phyloP scores from a whole-genome alignment of 345 rosid species.

The Erysimum cheiranthoides region DNA sequence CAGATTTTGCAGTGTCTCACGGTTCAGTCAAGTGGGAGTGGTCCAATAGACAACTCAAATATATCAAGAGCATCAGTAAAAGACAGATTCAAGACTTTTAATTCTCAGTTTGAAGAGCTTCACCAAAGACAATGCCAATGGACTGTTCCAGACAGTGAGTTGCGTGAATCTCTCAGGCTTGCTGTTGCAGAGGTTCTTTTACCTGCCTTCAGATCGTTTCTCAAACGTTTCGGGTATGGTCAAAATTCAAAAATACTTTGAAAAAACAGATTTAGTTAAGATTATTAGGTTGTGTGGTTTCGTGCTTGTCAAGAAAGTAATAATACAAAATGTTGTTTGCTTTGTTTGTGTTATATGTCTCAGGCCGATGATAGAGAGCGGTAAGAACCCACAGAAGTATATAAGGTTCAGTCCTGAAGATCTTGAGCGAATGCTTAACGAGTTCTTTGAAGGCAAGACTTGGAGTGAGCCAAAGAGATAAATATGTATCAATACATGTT shows the following conservation, averaged over 20 bases:
- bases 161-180: conserved; percentile 88
- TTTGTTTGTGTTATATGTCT: conserved; percentile 17
- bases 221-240: conserved; percentile 77
- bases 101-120: conserved; percentile 85
- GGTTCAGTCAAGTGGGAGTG: conserved; percentile 58
- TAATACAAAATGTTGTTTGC: not conserved
- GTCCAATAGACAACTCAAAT: conserved; percentile 47
- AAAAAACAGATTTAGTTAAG: not conserved
- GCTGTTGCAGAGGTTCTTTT: conserved; percentile 97
- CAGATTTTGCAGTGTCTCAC: conserved; percentile 96
- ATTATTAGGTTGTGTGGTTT: too few relatives aligned
- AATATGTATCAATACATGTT: conserved; percentile 19
- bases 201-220: conserved; percentile 94
- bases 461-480: conserved; percentile 82
- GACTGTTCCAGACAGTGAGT: conserved; percentile 96
- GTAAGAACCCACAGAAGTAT: conserved; percentile 84
- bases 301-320: not conserved
- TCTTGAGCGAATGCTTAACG: conserved; percentile 88
- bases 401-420: conserved; percentile 78
- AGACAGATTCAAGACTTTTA: conserved; percentile 93
- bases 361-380: conserved; percentile 90
- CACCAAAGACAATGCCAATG: conserved; percentile 95
- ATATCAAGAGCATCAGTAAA: conserved; percentile 79
- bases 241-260: not conserved
- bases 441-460: conserved; percentile 92